Base-by-base conservation (phyloP, 108 stramenopile species). In the Epithemia pelagica region DNA sequence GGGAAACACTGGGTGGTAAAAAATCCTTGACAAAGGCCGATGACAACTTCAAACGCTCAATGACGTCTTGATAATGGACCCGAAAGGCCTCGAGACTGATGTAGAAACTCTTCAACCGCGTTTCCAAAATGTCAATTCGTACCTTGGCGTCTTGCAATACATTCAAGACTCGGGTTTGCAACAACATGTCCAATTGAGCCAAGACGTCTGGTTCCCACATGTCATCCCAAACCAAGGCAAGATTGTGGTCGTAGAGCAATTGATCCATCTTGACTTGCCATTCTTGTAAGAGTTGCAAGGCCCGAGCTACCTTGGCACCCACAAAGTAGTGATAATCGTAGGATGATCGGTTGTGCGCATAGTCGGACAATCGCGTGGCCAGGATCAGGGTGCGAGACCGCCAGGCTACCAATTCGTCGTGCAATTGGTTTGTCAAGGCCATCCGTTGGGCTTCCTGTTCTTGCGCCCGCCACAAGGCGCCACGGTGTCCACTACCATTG, bases 271-370 rank as follows among this genome's bases (percentile, higher is more conserved):
- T 23, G 3, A 59, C 57, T n/a, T 30, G 22, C 21, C 62, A 52
- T 28, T 65, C 70, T 32, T 18, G 7, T 3, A 70, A 30, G 51
- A 64, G 54, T 22, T 70, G 30, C 24, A 78, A 56, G n/a, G 77
- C 68, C 24, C 72, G 68, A 30, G 68, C 55, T 5, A 78, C 66
- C 25, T 72, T 71, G 21, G 30, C 37, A 22, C 33, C 61, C 20
- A 78, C 68, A 61, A 78, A 78, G 65, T 78, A 78, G 19, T 78
- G 26, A 29, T 69, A 70, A 28, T 78, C 77, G 67, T 78, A 78
- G 1, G 70, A 30, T n/a, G 70, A 54, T 24, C 77, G 68, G 18
- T 64, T 28, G 32, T 69, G 31, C 19, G 77, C 77, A 57, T 78
- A 78, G 15, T 5, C 8, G 8, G 56, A 7, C 22, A 58, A 8